Base-by-base conservation (phyloP, 345 rosid species). In the Boechera stricta region DNA sequence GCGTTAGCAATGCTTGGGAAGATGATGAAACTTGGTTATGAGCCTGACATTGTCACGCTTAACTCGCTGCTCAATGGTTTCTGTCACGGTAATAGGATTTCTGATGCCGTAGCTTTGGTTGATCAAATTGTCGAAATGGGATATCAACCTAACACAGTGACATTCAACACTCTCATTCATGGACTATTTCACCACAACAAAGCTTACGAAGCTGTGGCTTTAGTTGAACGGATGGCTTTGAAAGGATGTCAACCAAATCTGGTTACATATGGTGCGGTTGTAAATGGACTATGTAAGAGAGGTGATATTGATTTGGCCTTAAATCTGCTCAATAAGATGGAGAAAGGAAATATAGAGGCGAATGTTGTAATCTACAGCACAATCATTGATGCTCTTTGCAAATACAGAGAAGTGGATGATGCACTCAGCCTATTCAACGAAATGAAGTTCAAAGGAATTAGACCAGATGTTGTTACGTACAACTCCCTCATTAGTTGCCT, bases 241-340 rank as follows among this genome's bases (percentile, higher is more conserved):
- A 69, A 7, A 39, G 73, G 42, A 0, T 69, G 31, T 29, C 53
- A 28, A 5, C 73, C 53, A 0, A 0, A 0, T 24, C 0, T 55
- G 0, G 0, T 41, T 15, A 69, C 73, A 3, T 69, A 29, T 2
- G 74, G 74, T 41, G 74, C 0, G 8, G 31, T 69, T 0, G 11
- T 69, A 0, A 68, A 53, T 1, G 72, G 38, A 26, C 0, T 68
- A 15, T 53, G 62, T 53, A 53, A 68, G 62, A 53, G 5, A 29
- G 63, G 64, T n/a, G 42, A 55, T 10, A 29, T 2, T 41, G 73
- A 55, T 56, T 55, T 69, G 31, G 64, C 73, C 29, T 29, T 55
- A 29, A 41, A 5, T 4, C 5, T 69, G 53, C 54, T 69, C 7
- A 69, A 69, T 3, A 69, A 41, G 54, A 69, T 56, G 74, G 42